A percentile compares a stretch with the other conserved stretches of the same genome.
Evolutionary conservation across 2,329 filamentous ascomycete species (phyloP).

Genomic region (Phyllosticta citribraziliensis): DNA sequence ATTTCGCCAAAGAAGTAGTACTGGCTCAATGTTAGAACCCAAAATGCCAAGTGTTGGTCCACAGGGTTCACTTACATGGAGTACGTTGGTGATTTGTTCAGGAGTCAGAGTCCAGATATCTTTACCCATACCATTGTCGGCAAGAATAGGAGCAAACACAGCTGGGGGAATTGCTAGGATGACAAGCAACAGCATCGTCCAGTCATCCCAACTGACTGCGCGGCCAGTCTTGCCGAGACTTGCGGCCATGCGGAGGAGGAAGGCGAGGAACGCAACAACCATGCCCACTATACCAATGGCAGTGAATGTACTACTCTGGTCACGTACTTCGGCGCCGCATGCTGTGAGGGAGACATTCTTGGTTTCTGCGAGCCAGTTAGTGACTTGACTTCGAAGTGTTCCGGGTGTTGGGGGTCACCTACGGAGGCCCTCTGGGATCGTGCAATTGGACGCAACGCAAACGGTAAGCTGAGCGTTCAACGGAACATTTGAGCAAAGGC

Average conservation of each 20-base stretch:
- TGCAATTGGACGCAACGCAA: slow-evolving; percentile 28
- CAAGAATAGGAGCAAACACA: slow-evolving; percentile 13
- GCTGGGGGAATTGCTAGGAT: slow-evolving; percentile 20
- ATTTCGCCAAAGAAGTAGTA: slow-evolving; percentile 21
- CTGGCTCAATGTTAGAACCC: neutral
- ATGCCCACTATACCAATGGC: slow-evolving; percentile 21
- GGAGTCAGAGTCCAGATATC: slow-evolving; percentile 42
- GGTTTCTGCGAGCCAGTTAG: slow-evolving; percentile 17
- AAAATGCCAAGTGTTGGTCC: neutral
- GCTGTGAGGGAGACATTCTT: slow-evolving; percentile 28
- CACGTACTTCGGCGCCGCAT: slow-evolving; percentile 27
- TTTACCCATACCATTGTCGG: slow-evolving; percentile 35
- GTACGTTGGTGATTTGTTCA: slow-evolving; percentile 35
- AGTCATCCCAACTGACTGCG: slow-evolving; percentile 28
- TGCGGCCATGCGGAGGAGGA: slow-evolving; percentile 24
- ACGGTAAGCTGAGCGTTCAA: slow-evolving; percentile 21
- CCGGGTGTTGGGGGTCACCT: neutral
- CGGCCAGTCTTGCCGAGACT: slow-evolving; percentile 25
- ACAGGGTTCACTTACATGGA: slow-evolving; percentile 14
- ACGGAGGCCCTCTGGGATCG: slow-evolving; percentile 25
- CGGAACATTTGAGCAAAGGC: slow-evolving; percentile 29
- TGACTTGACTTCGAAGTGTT: neutral
- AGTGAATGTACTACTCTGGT: slow-evolving; percentile 22
- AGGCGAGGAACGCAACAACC: slow-evolving; percentile 23
- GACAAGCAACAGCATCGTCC: slow-evolving; percentile 27